Evolutionary conservation across 139 green algal species (phyloP).

Genomic region (Volvox africanus): DNA sequence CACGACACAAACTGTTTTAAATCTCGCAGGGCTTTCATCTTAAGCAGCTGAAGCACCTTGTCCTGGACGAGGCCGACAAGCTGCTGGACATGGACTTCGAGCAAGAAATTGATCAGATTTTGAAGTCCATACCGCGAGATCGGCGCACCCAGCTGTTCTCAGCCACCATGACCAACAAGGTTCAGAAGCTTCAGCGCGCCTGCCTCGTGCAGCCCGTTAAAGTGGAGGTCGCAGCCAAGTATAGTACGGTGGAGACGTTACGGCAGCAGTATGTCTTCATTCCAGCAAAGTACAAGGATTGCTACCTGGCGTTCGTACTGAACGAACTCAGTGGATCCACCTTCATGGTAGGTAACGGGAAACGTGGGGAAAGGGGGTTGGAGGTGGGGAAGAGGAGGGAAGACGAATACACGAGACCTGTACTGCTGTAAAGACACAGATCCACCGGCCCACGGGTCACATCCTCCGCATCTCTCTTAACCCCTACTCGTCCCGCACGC

Average conservation of each 20-base stretch:
- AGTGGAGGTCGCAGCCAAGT: slow-evolving; percentile 97
- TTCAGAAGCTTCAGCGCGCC: slow-evolving; percentile 98
- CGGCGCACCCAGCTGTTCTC: slow-evolving; percentile 96
- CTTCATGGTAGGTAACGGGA: slow-evolving; percentile 73
- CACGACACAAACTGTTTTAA: no score
- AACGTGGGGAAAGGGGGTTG: neutral
- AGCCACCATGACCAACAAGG: slow-evolving; percentile 99
- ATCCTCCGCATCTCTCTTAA: neutral
- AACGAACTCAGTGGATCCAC: slow-evolving; percentile 87
- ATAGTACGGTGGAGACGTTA: slow-evolving; percentile 97
- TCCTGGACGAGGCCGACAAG: slow-evolving; percentile 98
- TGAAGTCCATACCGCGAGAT: slow-evolving; percentile 89
- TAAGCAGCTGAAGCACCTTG: slow-evolving; percentile 87
- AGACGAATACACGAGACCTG: no score
- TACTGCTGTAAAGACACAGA: no score
- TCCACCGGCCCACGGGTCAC: no score
- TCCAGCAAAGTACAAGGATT: slow-evolving; percentile 99
- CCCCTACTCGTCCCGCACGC: neutral
- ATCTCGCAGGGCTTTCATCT: slow-evolving; percentile 93
- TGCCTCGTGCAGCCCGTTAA: slow-evolving; percentile 95
- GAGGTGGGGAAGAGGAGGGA: neutral
- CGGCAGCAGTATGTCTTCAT: slow-evolving; percentile 99
- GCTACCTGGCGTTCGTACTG: slow-evolving; percentile 91
- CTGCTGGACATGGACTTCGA: slow-evolving; percentile 99
- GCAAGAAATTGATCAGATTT: slow-evolving; percentile 98